Base-by-base conservation (phyloP, 371 early-diverging fungal genomes). In the Mucor indicus region DNA sequence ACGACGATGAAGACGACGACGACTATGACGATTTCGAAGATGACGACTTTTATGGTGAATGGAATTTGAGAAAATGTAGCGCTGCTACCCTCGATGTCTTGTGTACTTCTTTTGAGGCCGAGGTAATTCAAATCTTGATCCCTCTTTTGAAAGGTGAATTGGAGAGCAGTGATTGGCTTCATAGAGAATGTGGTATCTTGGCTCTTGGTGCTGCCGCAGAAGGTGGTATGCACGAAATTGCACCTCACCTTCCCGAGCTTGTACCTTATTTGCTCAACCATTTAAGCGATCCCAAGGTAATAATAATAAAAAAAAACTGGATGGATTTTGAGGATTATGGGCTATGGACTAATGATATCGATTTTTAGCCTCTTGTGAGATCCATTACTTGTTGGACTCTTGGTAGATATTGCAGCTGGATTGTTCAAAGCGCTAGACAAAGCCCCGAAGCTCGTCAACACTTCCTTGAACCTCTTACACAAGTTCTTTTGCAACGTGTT, bases 331-430 rank as follows among this genome's bases (percentile, higher is more conserved):
- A 29, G 6, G 30, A 12, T 12, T 8, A 12, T 29, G 12, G 12
- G 8, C 30, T 12, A 12, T 29, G 6, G 6, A 29, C 12, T 29
- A 8, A 29, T 29, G 6, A 29, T 29, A 8, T 29, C 12, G 30
- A 6, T 29, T 8, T 17, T 13, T 72, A 88, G 87, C 89, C 93
- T 7, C 77, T 96, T 44, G 91, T 97, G 37, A 86, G 96, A 44
- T 88, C 93, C n/a, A 98, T 98, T 61, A 88, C 96, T 11, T 96
- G 96, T 75, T 98, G 98, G 98, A 93, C 97, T 23, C 76, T 96
- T 39, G 90, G 95, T 36, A 85, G 98, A 38, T 98, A 93, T 65
- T 78, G 90, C 27, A 71, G 74, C 41, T 96, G 95, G 95, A 54
- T 67, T 30, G 60, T 62, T 51, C 79, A 50, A 11, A 53, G 78